Conservation (phyloP, 768 basidiomycete genomes). For the Boletus vermiculosoides region DNA sequence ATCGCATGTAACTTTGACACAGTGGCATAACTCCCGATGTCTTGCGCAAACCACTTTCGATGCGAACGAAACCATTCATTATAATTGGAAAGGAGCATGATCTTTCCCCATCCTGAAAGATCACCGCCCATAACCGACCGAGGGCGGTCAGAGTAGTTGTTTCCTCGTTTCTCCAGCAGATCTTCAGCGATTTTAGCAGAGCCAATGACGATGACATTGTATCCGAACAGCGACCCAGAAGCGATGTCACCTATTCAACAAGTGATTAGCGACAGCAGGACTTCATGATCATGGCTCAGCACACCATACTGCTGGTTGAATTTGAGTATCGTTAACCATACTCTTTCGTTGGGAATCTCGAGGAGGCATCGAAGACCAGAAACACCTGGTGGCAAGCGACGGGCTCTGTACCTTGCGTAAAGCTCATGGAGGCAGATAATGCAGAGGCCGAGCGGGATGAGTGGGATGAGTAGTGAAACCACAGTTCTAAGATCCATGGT, state of each 20-base stretch:
- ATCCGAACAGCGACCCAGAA: background rate
- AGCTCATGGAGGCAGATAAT: background rate
- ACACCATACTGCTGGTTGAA: background rate
- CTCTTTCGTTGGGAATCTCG: background rate
- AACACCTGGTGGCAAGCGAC: background rate
- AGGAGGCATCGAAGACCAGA: background rate
- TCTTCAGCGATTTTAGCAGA: background rate
- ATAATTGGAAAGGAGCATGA: background rate
- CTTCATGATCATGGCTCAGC: background rate
- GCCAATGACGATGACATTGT: background rate
- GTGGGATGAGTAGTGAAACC: background rate
- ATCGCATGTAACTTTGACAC: background rate
- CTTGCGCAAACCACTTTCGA: background rate
- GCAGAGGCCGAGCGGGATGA: background rate
- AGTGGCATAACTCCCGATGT: background rate
- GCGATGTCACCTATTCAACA: background rate
- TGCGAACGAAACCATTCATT: background rate
- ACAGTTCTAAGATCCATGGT: background rate
- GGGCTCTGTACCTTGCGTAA: background rate
- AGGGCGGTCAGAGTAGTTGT: background rate
- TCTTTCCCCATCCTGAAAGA: background rate
- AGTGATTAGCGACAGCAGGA: background rate
- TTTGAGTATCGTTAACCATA: background rate
- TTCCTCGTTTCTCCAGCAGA: background rate
- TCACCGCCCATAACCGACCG: background rate